These are phyloP conservation scores for Helotiales sp. DNA, from an alignment of 2,329 filamentous ascomycete genomes.

Conservation along the genomic window DNA sequence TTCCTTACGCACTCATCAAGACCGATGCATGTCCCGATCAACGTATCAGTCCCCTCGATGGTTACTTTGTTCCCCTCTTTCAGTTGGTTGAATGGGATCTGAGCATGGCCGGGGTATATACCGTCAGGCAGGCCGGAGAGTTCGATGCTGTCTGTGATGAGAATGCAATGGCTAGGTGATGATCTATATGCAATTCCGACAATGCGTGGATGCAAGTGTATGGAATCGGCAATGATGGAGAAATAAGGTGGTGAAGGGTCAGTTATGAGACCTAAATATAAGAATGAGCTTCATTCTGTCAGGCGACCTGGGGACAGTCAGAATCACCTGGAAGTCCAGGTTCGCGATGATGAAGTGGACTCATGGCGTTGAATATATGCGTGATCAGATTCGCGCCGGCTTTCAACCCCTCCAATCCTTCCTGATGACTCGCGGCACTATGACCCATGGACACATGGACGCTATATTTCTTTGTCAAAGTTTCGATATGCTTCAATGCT, in stretches of 20 bases:
- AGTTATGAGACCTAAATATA: conserved; percentile 39
- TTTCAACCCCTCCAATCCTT: conserved; percentile 51
- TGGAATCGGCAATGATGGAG: conserved; percentile 57
- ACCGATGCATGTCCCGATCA: conserved; percentile 58
- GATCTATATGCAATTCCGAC: conserved; percentile 54
- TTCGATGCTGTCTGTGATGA: conserved; percentile 60
- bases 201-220: conserved; percentile 57
- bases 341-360: conserved; percentile 53
- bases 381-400: conserved; percentile 58
- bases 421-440: conserved; percentile 52
- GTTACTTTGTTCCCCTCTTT: conserved; percentile 55
- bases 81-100: conserved; percentile 55
- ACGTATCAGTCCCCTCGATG: conserved; percentile 57
- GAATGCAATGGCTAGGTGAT: conserved; percentile 52
- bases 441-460: conserved; percentile 47
- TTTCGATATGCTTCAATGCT: conserved; percentile 48
- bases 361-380: conserved; percentile 61
- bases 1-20: conserved; percentile 56
- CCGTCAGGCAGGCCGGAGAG: conserved; percentile 57
- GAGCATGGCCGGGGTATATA: conserved; percentile 55
- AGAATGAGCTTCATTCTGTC: not conserved
- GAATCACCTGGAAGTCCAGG: conserved; percentile 53
- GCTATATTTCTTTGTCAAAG: conserved; percentile 44
- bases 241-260: conserved; percentile 49
- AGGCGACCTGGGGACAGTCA: not conserved